phyloP scores from a whole-genome alignment of 2,329 filamentous ascomycete genomes.

The Xylaria sp. region DNA sequence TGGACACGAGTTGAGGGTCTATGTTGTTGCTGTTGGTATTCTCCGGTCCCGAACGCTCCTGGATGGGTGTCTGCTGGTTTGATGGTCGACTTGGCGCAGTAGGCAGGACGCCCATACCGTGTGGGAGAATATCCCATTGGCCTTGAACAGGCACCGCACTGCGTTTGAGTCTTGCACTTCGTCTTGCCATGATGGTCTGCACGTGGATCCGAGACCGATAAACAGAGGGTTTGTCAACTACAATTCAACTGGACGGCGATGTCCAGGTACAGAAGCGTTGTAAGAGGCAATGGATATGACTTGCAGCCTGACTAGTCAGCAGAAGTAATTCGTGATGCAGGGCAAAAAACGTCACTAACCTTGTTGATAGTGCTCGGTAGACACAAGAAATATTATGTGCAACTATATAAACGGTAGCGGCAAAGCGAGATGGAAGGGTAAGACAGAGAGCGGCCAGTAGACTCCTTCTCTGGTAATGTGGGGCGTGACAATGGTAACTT shows the following conservation, averaged over 20 bases:
- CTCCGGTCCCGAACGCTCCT: not conserved
- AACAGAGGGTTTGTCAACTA: not conserved
- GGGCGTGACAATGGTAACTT: constrained; percentile 17
- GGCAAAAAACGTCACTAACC: not conserved
- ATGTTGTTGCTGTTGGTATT: not conserved
- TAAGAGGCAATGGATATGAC: not conserved
- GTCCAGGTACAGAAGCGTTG: not conserved
- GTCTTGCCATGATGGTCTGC: constrained; percentile 30
- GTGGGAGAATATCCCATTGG: constrained; percentile 43
- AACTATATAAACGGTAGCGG: not conserved
- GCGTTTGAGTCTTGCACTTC: constrained; percentile 37
- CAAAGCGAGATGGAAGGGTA: not conserved
- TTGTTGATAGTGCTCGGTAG: not conserved
- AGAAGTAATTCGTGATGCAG: not conserved
- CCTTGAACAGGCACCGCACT: constrained; percentile 38
- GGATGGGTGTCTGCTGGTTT: not conserved
- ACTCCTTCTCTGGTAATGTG: constrained; percentile 1
- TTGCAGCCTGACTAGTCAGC: not conserved
- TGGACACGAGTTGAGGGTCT: not conserved
- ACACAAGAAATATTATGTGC: not conserved
- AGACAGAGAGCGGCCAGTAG: not conserved
- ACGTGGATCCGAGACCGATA: not conserved
- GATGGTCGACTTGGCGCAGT: constrained; percentile 6
- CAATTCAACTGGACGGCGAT: not conserved
- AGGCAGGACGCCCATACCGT: constrained; percentile 42